These are phyloP conservation scores for Mycena sanguinolenta DNA, from an alignment of 768 basidiomycete genomes.

Conservation along the genomic window DNA sequence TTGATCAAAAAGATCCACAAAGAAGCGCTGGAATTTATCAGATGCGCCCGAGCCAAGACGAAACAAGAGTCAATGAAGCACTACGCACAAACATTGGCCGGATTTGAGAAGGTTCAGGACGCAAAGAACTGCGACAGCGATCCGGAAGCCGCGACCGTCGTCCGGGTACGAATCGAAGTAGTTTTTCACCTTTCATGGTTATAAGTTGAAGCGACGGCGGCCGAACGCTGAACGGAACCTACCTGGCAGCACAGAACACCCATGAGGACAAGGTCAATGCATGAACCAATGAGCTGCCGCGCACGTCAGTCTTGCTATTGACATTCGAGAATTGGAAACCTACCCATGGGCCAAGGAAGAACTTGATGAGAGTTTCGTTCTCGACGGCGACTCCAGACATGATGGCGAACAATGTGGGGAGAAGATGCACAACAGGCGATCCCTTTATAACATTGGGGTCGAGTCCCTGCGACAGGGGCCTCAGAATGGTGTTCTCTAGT, in stretches of 20 bases:
- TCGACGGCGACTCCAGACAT: constrained; percentile 2
- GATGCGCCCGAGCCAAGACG: constrained; percentile 1
- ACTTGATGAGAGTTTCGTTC: constrained; percentile 5
- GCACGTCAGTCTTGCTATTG: neutral
- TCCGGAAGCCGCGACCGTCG: neutral
- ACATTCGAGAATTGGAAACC: neutral
- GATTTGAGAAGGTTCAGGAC: constrained; percentile 15
- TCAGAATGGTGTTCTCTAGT: no score
- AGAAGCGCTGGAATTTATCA: neutral
- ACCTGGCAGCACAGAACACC: constrained; percentile 23
- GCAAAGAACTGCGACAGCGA: constrained; percentile 6
- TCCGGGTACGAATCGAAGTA: constrained; percentile 20
- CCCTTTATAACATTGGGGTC: no score
- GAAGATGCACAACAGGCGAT: no score
- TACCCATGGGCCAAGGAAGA: constrained; percentile 28
- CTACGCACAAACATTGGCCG: constrained; percentile 16
- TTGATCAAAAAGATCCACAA: no score
- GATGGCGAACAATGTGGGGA: neutral
- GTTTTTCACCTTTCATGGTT: constrained; percentile 5
- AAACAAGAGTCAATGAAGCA: neutral
- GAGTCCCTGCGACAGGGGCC: no score
- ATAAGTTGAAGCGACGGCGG: neutral
- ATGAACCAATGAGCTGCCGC: constrained; percentile 20
- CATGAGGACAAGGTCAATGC: constrained; percentile 13
- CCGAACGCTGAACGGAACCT: neutral